Percentiles rank a stretch among this genome's conserved stretches.
phyloP scores from a whole-genome alignment of 2,329 filamentous ascomycete genomes.

The Alternaria ethzedia region DNA sequence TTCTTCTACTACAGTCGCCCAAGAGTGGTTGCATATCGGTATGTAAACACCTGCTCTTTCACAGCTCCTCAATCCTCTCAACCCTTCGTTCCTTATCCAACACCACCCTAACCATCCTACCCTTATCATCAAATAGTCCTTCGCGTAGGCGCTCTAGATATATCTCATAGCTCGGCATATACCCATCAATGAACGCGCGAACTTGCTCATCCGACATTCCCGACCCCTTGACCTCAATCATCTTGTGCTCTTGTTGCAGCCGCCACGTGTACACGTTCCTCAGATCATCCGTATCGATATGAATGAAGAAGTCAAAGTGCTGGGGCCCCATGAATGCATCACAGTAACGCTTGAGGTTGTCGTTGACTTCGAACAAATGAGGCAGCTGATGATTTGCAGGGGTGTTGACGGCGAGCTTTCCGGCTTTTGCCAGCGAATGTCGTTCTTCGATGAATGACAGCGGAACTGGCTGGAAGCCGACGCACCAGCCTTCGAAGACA shows the following conservation, averaged over 20 bases:
- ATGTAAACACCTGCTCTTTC: neutral
- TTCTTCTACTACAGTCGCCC: no score
- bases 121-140: constrained; percentile 56
- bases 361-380: constrained; percentile 65
- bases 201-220: constrained; percentile 88
- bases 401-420: constrained; percentile 53
- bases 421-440: constrained; percentile 60
- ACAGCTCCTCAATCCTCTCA: constrained; percentile 43
- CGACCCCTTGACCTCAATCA: constrained; percentile 69
- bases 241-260: constrained; percentile 75
- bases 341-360: constrained; percentile 61
- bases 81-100: constrained; percentile 57
- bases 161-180: constrained; percentile 63
- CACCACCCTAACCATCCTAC: constrained; percentile 59
- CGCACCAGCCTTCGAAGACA: constrained; percentile 89
- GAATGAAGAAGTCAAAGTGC: constrained; percentile 66
- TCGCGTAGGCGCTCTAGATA: constrained; percentile 58
- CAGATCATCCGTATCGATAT: constrained; percentile 74
- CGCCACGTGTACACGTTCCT: constrained; percentile 86
- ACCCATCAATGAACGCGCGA: constrained; percentile 72
- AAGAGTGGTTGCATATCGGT: no score
- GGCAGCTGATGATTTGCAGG: constrained; percentile 62
- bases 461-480: constrained; percentile 76
- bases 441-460: constrained; percentile 61
- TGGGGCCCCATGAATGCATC: constrained; percentile 51